Evolutionary conservation across 73 alveolate species (phyloP).

Genomic region (Chromera velia): DNA sequence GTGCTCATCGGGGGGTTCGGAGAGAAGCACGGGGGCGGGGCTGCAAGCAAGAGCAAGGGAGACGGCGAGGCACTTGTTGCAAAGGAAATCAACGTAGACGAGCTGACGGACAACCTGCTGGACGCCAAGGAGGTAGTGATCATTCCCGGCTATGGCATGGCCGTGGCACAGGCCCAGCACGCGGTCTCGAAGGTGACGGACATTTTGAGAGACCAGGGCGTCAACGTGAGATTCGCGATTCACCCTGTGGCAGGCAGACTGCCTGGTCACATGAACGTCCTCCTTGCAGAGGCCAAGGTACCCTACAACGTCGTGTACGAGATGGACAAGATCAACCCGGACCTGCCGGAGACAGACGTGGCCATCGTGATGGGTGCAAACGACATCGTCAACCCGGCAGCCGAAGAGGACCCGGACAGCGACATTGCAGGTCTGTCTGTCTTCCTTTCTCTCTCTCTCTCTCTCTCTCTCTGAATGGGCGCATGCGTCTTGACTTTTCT

Average conservation of each 20-base stretch:
- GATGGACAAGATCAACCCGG: slow-evolving; percentile 75
- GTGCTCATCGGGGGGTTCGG: slow-evolving; percentile 43
- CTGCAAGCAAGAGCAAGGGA: not conserved
- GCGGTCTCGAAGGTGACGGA: slow-evolving; percentile 45
- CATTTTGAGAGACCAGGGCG: slow-evolving; percentile 25
- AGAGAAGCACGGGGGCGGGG: slow-evolving; percentile 5
- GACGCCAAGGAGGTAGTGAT: slow-evolving; percentile 33
- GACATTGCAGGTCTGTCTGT: not conserved
- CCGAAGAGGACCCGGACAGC: slow-evolving; percentile 17
- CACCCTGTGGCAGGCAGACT: slow-evolving; percentile 62
- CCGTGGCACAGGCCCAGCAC: slow-evolving; percentile 69
- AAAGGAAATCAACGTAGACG: slow-evolving; percentile 21
- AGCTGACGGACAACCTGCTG: slow-evolving; percentile 12
- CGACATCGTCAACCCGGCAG: slow-evolving; percentile 70
- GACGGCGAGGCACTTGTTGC: not conserved
- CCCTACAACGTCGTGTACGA: slow-evolving; percentile 68
- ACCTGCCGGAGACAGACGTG: slow-evolving; percentile 64
- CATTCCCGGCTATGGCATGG: slow-evolving; percentile 75
- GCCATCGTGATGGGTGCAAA: slow-evolving; percentile 59
- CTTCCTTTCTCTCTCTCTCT: too few species aligned
- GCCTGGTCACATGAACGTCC: slow-evolving; percentile 78
- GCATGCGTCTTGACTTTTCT: too few species aligned
- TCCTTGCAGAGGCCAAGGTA: slow-evolving; percentile 72
- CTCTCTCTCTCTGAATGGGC: too few species aligned
- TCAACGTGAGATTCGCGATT: slow-evolving; percentile 64